A percentile compares a stretch with the other conserved stretches of the same genome.
Evolutionary conservation across 768 basidiomycete genomes (phyloP).

Genomic region (Macrocybe gigantea): DNA sequence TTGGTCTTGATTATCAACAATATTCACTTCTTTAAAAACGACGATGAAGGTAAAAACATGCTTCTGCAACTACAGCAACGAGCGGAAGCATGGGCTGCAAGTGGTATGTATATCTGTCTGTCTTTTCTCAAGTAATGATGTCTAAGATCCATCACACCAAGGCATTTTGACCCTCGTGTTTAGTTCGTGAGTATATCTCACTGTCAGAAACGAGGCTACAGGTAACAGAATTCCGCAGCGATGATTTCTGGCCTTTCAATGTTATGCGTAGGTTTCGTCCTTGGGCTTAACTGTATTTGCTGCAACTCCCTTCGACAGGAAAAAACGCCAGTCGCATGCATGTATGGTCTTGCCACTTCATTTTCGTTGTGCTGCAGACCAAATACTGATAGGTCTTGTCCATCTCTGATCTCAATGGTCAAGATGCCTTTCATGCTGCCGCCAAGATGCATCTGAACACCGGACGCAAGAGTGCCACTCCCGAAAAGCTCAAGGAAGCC

Average conservation of each 20-base stretch:
- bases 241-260: conserved; percentile 81
- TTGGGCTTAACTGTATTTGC: neutral
- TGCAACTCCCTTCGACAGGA: conserved; percentile 30
- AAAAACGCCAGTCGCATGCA: conserved; percentile 74
- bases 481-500: conserved; percentile 36
- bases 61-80: conserved; percentile 83
- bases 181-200: conserved; percentile 46
- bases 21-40: conserved; percentile 66
- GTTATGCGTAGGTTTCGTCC: conserved; percentile 45
- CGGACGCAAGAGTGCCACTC: conserved; percentile 20
- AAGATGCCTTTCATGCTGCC: conserved; percentile 56
- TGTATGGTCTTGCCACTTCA: conserved; percentile 24
- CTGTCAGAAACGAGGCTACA: conserved; percentile 5
- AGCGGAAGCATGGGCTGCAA: conserved; percentile 82
- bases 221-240: conserved; percentile 34
- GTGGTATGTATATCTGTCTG: conserved; percentile 38
- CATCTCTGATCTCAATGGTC: conserved; percentile 59
- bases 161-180: conserved; percentile 79
- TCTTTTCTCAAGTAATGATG: conserved; percentile 3
- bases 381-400: conserved; percentile 47
- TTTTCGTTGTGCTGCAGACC: neutral
- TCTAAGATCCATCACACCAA: conserved; percentile 14
- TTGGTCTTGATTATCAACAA: conserved; percentile 82
- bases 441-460: conserved; percentile 42
- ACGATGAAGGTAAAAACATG: conserved; percentile 71